A percentile compares a stretch with the other conserved stretches of the same genome.
phyloP scores from a whole-genome alignment of 2,329 filamentous ascomycete genomes.

The Pleoardoris graminearum region DNA sequence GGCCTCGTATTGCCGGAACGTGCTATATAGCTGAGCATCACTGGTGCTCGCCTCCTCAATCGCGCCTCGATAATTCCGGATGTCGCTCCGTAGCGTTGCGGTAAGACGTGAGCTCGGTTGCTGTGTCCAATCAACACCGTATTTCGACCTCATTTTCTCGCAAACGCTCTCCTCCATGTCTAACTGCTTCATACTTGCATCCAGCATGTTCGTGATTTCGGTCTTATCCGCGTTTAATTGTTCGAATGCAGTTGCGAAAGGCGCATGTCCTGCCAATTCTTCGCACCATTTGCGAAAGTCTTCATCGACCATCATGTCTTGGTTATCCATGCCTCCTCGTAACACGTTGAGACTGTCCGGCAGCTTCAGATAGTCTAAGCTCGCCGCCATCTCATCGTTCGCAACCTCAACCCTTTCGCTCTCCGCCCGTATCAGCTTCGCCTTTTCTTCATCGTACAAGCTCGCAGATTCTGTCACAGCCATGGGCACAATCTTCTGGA shows the following conservation, averaged over 20 bases:
- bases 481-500: constrained; percentile 94
- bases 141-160: constrained; percentile 99
- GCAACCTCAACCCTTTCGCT: constrained; percentile 90
- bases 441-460: constrained; percentile 97
- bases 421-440: constrained; percentile 90
- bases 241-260: constrained; percentile 78
- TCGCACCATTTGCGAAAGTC: constrained; percentile 95
- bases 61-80: constrained; percentile 84
- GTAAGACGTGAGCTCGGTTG: constrained; percentile 92
- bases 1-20: constrained; percentile 79
- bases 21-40: constrained; percentile 79
- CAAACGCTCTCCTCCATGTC: constrained; percentile 98
- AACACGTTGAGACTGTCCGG: constrained; percentile 87
- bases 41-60: constrained; percentile 87
- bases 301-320: constrained; percentile 83
- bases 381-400: constrained; percentile 94
- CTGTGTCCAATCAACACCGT: constrained; percentile 93
- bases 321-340: constrained; percentile 84
- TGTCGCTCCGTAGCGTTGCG: constrained; percentile 81
- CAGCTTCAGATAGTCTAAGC: constrained; percentile 88
- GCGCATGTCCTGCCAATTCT: constrained; percentile 83
- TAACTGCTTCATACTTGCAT: constrained; percentile 81
- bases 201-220: constrained; percentile 70
- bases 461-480: constrained; percentile 96
- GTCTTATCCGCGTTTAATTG: constrained; percentile 76